These are phyloP conservation scores for Lachnellula suecica DNA, from an alignment of 2,329 filamentous ascomycete species.

Conservation along the genomic window DNA sequence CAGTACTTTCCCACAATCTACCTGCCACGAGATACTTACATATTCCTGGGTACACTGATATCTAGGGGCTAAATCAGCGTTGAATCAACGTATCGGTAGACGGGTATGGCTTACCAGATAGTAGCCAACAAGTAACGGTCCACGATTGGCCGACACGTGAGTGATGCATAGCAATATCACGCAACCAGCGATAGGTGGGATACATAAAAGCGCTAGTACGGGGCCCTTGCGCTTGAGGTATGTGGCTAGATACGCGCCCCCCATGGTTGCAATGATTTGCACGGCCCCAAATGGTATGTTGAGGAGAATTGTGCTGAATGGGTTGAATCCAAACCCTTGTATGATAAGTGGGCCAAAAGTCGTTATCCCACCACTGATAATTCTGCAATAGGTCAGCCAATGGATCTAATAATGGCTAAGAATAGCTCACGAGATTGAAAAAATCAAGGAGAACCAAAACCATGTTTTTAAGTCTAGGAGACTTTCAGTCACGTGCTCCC, in stretches of 20 bases:
- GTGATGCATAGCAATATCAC: conserved; percentile 53
- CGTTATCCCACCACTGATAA: too few species aligned
- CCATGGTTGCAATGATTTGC: conserved; percentile 58
- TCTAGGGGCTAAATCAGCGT: not conserved
- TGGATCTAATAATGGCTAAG: not conserved
- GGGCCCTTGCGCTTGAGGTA: conserved; percentile 55
- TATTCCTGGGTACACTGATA: not conserved
- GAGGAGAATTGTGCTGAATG: conserved; percentile 56
- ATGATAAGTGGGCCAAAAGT: conserved; percentile 66
- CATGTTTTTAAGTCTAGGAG: conserved; percentile 36
- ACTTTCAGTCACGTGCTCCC: conserved; percentile 43
- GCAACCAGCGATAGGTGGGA: conserved; percentile 61
- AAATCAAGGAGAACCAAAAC: conserved; percentile 33
- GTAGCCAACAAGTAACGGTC: conserved; percentile 55
- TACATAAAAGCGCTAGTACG: conserved; percentile 51
- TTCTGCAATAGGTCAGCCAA: too few species aligned
- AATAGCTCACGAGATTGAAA: conserved; percentile 25
- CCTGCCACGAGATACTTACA: not conserved
- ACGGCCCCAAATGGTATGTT: conserved; percentile 68
- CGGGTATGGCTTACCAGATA: conserved; percentile 43
- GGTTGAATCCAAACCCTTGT: conserved; percentile 57
- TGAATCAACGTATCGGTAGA: not conserved
- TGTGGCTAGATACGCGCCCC: conserved; percentile 57
- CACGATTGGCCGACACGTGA: conserved; percentile 40
- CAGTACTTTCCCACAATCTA: not conserved